Percentiles rank a stretch among this genome's conserved stretches.
phyloP scores from a whole-genome alignment of 352 stramenopile genomes.

The Aphanomyces cochlioides region DNA sequence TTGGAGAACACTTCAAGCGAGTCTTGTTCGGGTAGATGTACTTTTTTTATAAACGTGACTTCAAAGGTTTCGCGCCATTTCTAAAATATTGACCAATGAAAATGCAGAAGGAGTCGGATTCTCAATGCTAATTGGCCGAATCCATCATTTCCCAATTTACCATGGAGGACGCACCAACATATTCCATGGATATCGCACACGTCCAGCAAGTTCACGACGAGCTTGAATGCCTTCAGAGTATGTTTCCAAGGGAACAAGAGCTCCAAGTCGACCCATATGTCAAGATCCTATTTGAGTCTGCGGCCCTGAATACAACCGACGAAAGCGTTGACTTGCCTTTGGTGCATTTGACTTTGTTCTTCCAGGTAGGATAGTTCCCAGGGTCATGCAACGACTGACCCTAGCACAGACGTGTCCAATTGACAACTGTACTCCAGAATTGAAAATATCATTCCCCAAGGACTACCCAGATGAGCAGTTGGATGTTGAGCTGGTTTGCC shows the following conservation, averaged over 20 bases:
- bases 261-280: conserved; percentile 40
- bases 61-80: background rate
- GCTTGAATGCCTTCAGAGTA: conserved; percentile 72
- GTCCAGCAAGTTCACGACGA: conserved; percentile 53
- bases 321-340: background rate
- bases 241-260: conserved; percentile 54
- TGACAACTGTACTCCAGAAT: conserved; percentile 36
- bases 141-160: too few species aligned
- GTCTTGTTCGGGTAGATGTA: conserved; percentile 49
- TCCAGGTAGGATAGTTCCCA: conserved; percentile 34
- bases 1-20: conserved; percentile 58
- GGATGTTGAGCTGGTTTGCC: conserved; percentile 50
- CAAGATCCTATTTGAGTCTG: conserved; percentile 34
- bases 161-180: background rate
- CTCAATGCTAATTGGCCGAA: background rate
- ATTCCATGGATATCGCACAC: conserved; percentile 13
- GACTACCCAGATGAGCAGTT: conserved; percentile 40
- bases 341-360: conserved; percentile 43
- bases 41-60: background rate
- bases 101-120: background rate
- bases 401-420: conserved; percentile 6
- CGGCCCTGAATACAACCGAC: background rate
- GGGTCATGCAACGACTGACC: too few species aligned
- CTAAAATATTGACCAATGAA: background rate
- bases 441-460: conserved; percentile 46